Evolutionary conservation across 345 rosid genomes (phyloP).

Genomic region (Boechera retrofracta): DNA sequence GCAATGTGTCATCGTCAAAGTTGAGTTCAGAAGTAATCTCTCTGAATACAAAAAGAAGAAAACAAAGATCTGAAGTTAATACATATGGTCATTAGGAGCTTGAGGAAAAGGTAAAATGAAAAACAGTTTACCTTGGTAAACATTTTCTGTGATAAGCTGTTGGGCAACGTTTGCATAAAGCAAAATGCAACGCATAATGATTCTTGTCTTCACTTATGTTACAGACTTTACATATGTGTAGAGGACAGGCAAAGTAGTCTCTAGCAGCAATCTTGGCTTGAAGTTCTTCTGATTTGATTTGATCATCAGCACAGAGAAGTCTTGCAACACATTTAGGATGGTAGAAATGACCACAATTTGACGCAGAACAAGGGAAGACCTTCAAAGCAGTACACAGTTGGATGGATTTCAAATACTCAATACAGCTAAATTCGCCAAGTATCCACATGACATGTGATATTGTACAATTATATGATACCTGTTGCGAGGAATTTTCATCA

Average conservation of each 20-base stretch:
- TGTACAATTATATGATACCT: constrained; percentile 49
- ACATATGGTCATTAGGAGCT: constrained; percentile 16
- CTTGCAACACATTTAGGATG: constrained; percentile 71
- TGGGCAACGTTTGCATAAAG: constrained; percentile 83
- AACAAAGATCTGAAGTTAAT: constrained; percentile 17
- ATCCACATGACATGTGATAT: constrained; percentile 13
- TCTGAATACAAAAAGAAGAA: constrained; percentile 29
- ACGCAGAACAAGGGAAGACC: constrained; percentile 73
- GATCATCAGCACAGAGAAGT: constrained; percentile 51
- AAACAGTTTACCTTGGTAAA: constrained; percentile 59
- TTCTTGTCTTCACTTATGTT: constrained; percentile 54
- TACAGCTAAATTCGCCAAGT: not conserved
- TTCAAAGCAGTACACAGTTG: constrained; percentile 31
- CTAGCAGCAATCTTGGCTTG: constrained; percentile 53
- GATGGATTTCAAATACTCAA: not conserved
- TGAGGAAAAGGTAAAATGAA: constrained; percentile 5
- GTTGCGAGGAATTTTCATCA: constrained; percentile 52
- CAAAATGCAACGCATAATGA: constrained; percentile 56
- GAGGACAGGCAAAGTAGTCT: constrained; percentile 67
- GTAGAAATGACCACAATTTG: constrained; percentile 75
- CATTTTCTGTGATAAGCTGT: constrained; percentile 72
- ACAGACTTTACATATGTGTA: constrained; percentile 67
- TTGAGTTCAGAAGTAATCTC: constrained; percentile 54
- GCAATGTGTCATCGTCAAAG: constrained; percentile 34
- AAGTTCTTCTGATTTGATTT: constrained; percentile 49